Conservation (phyloP, 306 rosid species). For the Spatholobus suberectus region DNA sequence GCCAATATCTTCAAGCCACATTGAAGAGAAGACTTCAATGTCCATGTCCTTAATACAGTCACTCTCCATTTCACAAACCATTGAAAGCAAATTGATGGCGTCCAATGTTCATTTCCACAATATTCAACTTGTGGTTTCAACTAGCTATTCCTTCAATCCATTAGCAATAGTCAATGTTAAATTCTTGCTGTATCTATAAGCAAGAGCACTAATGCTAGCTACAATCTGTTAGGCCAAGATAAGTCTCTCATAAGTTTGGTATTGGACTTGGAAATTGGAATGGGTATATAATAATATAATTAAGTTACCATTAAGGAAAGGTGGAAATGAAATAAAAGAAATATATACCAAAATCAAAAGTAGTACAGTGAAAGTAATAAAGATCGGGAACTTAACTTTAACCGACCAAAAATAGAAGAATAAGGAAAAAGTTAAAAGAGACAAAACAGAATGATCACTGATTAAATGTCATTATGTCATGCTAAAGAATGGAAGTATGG, state of each 20-base stretch:
- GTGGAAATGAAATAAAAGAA: constrained; percentile 13
- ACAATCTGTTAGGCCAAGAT: constrained; percentile 39
- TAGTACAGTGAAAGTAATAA: constrained; percentile 40
- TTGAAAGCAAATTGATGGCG: constrained; percentile 51
- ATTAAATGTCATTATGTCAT: not conserved
- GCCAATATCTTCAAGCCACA: constrained; percentile 98
- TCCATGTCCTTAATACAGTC: constrained; percentile 83
- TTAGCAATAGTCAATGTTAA: not conserved
- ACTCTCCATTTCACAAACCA: constrained; percentile 92
- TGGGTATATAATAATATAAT: constrained; percentile 23
- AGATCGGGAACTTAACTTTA: constrained; percentile 32
- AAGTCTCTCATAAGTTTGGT: constrained; percentile 26
- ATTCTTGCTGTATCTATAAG: constrained; percentile 14
- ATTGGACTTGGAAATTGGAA: not conserved
- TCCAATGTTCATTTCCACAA: constrained; percentile 48
- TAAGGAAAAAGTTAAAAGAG: constrained; percentile 24
- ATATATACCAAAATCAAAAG: not conserved
- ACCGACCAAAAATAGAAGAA: constrained; percentile 26
- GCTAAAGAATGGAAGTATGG: not conserved
- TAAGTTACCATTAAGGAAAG: constrained; percentile 14
- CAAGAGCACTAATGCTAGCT: constrained; percentile 9
- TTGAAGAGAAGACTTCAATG: constrained; percentile 78
- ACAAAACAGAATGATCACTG: constrained; percentile 9
- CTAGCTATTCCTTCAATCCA: constrained; percentile 9
- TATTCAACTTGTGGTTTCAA: constrained; percentile 33